Conservation (phyloP, 2,329 filamentous ascomycete species). For the Coniochaeta pulveracea region DNA sequence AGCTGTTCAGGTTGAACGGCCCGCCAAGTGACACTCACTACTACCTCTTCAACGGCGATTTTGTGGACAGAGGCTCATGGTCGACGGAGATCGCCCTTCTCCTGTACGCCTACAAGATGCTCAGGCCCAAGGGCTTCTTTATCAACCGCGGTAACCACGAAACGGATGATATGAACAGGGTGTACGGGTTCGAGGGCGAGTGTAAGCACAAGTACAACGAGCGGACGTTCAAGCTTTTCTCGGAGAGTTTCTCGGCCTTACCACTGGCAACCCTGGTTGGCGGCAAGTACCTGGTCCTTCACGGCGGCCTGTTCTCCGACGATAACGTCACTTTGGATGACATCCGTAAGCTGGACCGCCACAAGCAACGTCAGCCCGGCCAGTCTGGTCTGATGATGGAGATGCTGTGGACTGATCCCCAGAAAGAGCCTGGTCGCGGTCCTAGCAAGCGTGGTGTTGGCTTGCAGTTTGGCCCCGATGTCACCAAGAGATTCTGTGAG, state of each 20-base stretch:
- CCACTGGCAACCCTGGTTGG: slow-evolving; percentile 88
- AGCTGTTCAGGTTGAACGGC: slow-evolving; percentile 89
- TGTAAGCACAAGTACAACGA: slow-evolving; percentile 98
- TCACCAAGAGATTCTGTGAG: slow-evolving; percentile 94
- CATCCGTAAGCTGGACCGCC: slow-evolving; percentile 83
- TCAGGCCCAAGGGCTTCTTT: slow-evolving; percentile 80
- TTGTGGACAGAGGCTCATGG: slow-evolving; percentile 96
- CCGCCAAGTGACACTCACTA: slow-evolving; percentile 74
- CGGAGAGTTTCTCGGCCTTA: slow-evolving; percentile 91
- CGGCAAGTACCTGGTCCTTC: slow-evolving; percentile 80
- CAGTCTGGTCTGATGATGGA: slow-evolving; percentile 98
- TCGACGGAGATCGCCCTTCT: slow-evolving; percentile 92
- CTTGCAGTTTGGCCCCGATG: slow-evolving; percentile 90
- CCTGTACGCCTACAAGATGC: slow-evolving; percentile 94
- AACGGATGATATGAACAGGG: slow-evolving; percentile 98
- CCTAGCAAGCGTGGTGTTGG: slow-evolving; percentile 96
- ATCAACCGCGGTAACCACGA: slow-evolving; percentile 97
- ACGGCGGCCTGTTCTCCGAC: slow-evolving; percentile 92
- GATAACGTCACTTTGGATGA: slow-evolving; percentile 88
- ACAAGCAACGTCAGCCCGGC: slow-evolving; percentile 84
- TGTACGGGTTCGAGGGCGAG: slow-evolving; percentile 96
- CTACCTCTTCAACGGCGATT: slow-evolving; percentile 98
- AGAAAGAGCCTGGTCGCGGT: slow-evolving; percentile 71
- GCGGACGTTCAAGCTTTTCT: slow-evolving; percentile 90
- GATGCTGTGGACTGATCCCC: slow-evolving; percentile 98